Evolutionary conservation across 768 basidiomycete species (phyloP).

Genomic region (Lactarius tabidus): DNA sequence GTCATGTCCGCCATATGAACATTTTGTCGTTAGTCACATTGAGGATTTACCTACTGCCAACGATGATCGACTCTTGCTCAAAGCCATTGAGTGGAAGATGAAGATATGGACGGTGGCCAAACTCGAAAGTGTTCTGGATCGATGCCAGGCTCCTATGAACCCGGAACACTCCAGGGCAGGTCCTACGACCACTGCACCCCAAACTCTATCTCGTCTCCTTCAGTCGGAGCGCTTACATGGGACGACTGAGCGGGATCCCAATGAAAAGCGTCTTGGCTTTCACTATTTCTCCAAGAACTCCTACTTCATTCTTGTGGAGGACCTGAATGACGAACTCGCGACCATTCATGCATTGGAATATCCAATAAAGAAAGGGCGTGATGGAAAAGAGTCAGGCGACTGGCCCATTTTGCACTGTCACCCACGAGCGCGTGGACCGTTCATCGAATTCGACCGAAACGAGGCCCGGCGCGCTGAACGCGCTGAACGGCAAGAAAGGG

Average conservation of each 20-base stretch:
- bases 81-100: slow-evolving; percentile 66
- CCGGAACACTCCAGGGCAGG: slow-evolving; percentile 31
- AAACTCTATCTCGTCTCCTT: slow-evolving; percentile 56
- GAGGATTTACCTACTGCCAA: slow-evolving; percentile 31
- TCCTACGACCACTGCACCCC: slow-evolving; percentile 32
- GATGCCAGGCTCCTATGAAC: slow-evolving; percentile 47
- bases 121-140: slow-evolving; percentile 65
- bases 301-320: slow-evolving; percentile 89
- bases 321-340: slow-evolving; percentile 75
- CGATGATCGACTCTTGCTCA: slow-evolving; percentile 51
- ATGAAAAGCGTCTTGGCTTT: slow-evolving; percentile 81
- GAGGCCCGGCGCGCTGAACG: slow-evolving; percentile 51
- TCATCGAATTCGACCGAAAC: slow-evolving; percentile 68
- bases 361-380: slow-evolving; percentile 47
- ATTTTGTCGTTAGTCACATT: slow-evolving; percentile 25
- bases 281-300: slow-evolving; percentile 75
- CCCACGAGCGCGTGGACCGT: slow-evolving; percentile 67
- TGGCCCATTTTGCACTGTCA: slow-evolving; percentile 88
- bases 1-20: slow-evolving; percentile 3
- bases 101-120: slow-evolving; percentile 85
- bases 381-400: slow-evolving; percentile 49
- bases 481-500: slow-evolving; percentile 38
- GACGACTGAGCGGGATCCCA: slow-evolving; percentile 84
- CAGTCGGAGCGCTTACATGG: slow-evolving; percentile 85
- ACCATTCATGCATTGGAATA: slow-evolving; percentile 87